Base-by-base conservation (phyloP, 148 eudicot species). In the Rhododendron mucronatum region DNA sequence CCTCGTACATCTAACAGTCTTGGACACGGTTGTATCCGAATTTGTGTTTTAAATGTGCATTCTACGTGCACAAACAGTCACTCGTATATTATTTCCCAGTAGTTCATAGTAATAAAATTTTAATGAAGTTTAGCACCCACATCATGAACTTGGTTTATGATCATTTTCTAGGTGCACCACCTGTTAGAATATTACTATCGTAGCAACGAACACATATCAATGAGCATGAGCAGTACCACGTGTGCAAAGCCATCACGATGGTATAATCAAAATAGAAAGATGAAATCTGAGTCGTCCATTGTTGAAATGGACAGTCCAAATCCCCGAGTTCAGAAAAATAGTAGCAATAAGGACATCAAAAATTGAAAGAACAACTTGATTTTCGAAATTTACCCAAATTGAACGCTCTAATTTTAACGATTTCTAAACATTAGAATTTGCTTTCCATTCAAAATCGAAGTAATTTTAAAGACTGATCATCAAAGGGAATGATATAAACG, bases 391-490 rank as follows among this genome's bases (percentile, higher is more conserved):
- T 59, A 30, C 65, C 35, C 35, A 33, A 0, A 33, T 33, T 1
- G 35, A 30, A 30, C 30, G 30, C 30, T 30, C 30, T 30, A 30
- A 0, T 30, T 33, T 33, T 33, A 33, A 1, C 35, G 35, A 33
- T 33, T 51, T 51, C 55, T 51, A 13, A 11, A 59, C 65, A 30
- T 71, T 23, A 30, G 12, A 84, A 61, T 33, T 23, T 50, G 65
- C 48, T 35, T 33, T 50, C 65, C 80, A 69, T 50, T 73, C 80
- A 84, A 50, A 84, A 71, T 74, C 26, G 67, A 65, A 65, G 55
- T 50, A 33, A 30, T 67, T 26, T 16, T 14, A 63, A 83, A 28
- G 50, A 73, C 47, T 51, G 51, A 30, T 30, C 30, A 71, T 30
- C 45, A 35, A 73, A 83, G 33, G 57, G 86, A 71, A 26, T n/a